Evolutionary conservation across 768 basidiomycete genomes (phyloP).

Genomic region (Termitomyces sp.): DNA sequence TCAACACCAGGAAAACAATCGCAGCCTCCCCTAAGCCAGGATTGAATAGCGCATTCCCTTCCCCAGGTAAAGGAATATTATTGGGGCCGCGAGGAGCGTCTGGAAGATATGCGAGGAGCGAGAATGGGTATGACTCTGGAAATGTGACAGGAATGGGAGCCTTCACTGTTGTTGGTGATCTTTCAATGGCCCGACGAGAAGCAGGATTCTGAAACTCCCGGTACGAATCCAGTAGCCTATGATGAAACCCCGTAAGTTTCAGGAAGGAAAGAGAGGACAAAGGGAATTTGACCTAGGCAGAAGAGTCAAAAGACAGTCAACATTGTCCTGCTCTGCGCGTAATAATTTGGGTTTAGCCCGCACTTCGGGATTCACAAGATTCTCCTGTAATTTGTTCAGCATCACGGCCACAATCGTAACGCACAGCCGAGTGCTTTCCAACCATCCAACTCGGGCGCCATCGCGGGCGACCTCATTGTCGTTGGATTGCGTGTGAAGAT

Average conservation of each 20-base stretch:
- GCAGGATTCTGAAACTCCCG: constrained; percentile 69
- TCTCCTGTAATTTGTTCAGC: constrained; percentile 84
- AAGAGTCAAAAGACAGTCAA: constrained; percentile 78
- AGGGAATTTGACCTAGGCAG: constrained; percentile 66
- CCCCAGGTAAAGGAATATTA: constrained; percentile 32
- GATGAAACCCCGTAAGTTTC: constrained; percentile 3
- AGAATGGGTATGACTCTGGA: constrained; percentile 92
- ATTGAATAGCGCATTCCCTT: constrained; percentile 54
- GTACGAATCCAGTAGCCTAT: constrained; percentile 82
- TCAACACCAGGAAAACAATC: constrained; percentile 74
- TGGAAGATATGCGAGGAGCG: constrained; percentile 65
- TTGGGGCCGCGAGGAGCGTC: constrained; percentile 40
- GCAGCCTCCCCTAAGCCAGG: constrained; percentile 82
- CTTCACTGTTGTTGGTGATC: constrained; percentile 51
- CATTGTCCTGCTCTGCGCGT: constrained; percentile 84
- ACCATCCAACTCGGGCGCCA: constrained; percentile 75
- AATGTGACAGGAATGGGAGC: constrained; percentile 72
- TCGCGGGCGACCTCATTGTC: constrained; percentile 68
- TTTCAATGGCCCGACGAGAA: constrained; percentile 65
- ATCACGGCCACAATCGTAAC: constrained; percentile 86
- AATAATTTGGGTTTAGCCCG: constrained; percentile 54
- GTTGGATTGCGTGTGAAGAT: constrained; percentile 48
- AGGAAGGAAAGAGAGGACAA: not conserved
- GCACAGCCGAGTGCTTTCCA: constrained; percentile 87
- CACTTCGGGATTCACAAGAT: constrained; percentile 62